phyloP scores from a whole-genome alignment of 1,139 yeast species.

The Pneumocystis wakefieldiae region DNA sequence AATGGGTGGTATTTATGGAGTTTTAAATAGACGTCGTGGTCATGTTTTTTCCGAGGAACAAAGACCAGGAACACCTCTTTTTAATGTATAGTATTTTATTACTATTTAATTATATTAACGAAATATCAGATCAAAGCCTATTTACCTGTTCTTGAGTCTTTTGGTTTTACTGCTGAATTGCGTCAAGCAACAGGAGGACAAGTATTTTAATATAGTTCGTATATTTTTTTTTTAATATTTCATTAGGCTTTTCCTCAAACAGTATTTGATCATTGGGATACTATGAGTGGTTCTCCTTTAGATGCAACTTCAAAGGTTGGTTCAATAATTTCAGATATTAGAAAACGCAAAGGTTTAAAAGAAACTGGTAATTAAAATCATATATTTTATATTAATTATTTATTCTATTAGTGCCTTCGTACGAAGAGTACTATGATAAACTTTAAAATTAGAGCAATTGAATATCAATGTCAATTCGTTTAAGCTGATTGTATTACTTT shows the following conservation, averaged over 20 bases:
- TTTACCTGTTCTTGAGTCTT: conserved; percentile 99
- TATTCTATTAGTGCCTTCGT: not conserved
- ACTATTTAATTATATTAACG: not conserved
- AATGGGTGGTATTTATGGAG: conserved; percentile 96
- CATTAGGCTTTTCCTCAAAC: conserved; percentile 89
- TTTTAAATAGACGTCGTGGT: conserved; percentile 99
- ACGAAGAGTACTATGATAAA: not conserved
- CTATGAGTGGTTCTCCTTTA: conserved; percentile 80
- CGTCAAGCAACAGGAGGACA: conserved; percentile 99
- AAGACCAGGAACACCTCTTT: conserved; percentile 99
- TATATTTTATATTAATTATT: not conserved
- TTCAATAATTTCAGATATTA: conserved; percentile 72
- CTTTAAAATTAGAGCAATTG: not conserved
- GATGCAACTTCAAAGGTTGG: conserved; percentile 93
- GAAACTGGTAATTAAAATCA: conserved; percentile 18
- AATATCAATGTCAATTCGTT: not conserved
- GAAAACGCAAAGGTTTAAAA: conserved; percentile 97
- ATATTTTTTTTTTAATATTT: not conserved
- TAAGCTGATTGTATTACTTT: not conserved
- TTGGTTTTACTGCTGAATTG: conserved; percentile 99
- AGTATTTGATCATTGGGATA: conserved; percentile 98
- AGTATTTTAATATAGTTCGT: conserved; percentile 16
- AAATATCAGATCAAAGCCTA: conserved; percentile 62
- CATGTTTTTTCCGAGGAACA: conserved; percentile 97
- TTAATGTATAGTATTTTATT: conserved; percentile 33